phyloP scores from a whole-genome alignment of 352 stramenopile species.

The Phytophthora constricta region DNA sequence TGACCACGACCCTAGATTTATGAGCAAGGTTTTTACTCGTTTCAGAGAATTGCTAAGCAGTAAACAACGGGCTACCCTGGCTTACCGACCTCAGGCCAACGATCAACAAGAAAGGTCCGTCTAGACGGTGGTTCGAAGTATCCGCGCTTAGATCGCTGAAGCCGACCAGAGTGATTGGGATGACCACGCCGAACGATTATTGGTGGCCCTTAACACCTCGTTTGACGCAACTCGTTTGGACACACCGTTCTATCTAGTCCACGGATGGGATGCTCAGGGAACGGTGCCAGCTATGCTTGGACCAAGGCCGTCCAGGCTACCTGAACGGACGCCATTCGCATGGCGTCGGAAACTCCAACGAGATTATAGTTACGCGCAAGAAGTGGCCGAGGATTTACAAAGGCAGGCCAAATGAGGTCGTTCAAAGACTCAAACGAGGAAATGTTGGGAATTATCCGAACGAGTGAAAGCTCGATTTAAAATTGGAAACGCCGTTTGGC shows the following conservation, averaged over 20 bases:
- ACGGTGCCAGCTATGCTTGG: neutral
- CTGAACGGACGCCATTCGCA: constrained; percentile 1
- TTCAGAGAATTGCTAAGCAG: neutral
- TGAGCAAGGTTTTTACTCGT: neutral
- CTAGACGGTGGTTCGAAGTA: neutral
- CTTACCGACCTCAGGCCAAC: neutral
- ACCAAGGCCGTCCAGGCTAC: neutral
- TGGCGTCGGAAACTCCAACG: constrained; percentile 10
- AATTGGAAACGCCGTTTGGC: neutral
- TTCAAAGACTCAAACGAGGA: neutral
- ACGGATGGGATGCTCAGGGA: neutral
- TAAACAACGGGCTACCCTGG: neutral
- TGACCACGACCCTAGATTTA: neutral
- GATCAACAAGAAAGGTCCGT: neutral
- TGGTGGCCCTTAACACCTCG: neutral
- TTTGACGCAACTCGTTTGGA: neutral
- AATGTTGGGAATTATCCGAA: neutral
- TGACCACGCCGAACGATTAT: neutral
- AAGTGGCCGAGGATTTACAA: constrained; percentile 3
- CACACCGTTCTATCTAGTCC: neutral
- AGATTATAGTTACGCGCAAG: constrained; percentile 13
- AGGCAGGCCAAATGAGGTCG: neutral
- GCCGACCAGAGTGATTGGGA: neutral
- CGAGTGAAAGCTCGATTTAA: neutral
- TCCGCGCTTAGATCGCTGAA: neutral